Percentiles rank a stretch among this genome's conserved stretches.
Conservation (phyloP, 306 rosid species). For the Ceratonia siliqua region DNA sequence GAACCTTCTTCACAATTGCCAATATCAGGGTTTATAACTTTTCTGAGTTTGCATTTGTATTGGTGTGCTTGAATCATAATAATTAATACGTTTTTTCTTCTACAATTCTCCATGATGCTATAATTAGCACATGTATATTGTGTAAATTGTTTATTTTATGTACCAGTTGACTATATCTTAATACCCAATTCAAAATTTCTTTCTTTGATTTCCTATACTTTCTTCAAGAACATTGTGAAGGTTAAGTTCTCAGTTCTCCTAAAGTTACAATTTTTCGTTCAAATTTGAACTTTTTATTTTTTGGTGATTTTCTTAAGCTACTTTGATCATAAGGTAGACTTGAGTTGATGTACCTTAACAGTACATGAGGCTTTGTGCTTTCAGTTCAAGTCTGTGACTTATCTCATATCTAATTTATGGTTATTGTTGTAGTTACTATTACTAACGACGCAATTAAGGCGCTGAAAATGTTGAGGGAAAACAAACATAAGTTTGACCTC, state of each 20-base stretch:
- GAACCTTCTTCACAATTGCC: slow-evolving; percentile 72
- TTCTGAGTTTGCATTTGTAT: background rate
- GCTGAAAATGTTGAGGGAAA: slow-evolving; percentile 67
- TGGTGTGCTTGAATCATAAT: background rate
- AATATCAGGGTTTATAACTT: slow-evolving; percentile 66
- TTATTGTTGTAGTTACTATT: slow-evolving; percentile 65
- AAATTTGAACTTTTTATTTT: background rate
- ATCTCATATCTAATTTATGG: slow-evolving; percentile 29
- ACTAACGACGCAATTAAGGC: slow-evolving; percentile 69
- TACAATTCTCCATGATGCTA: background rate
- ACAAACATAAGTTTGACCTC: slow-evolving; percentile 65
- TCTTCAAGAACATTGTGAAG: background rate
- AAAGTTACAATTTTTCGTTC: background rate
- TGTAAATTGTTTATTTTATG: background rate
- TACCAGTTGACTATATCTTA: background rate
- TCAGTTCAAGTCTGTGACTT: background rate
- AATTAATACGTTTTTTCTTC: background rate
- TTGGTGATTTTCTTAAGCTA: slow-evolving; percentile 10
- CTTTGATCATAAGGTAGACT: background rate
- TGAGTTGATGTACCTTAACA: slow-evolving; percentile 9
- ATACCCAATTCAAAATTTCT: background rate
- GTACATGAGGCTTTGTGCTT: slow-evolving; percentile 10
- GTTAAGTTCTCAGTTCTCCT: background rate
- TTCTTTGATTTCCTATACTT: background rate
- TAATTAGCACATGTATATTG: background rate